Evolutionary conservation across 441 rosid species (phyloP).

Genomic region (Gossypium gossypioides): DNA sequence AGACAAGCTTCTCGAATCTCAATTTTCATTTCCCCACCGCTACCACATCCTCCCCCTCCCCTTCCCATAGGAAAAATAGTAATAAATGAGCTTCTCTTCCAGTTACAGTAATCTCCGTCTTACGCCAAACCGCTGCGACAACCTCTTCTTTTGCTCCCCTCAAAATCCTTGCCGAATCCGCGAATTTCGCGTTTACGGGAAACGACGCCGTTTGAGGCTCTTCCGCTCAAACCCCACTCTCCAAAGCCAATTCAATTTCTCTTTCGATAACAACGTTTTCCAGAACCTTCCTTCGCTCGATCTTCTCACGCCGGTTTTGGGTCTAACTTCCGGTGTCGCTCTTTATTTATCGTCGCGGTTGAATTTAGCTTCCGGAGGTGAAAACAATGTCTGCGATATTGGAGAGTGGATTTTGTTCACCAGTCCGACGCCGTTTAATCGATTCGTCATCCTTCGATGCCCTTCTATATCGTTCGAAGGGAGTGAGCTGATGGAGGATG

Average conservation of each 20-base stretch:
- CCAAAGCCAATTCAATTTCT: slow-evolving; percentile 26
- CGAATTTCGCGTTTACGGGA: slow-evolving; percentile 25
- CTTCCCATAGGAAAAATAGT: neutral
- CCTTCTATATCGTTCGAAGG: slow-evolving; percentile 54
- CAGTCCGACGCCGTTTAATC: slow-evolving; percentile 81
- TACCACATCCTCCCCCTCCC: no score
- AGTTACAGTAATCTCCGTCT: slow-evolving; percentile 10
- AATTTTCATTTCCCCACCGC: neutral
- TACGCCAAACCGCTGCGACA: neutral
- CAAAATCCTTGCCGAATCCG: slow-evolving; percentile 10
- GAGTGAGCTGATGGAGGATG: slow-evolving; percentile 40
- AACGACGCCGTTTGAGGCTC: slow-evolving; percentile 42
- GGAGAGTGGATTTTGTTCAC: slow-evolving; percentile 83
- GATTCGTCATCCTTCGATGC: slow-evolving; percentile 79
- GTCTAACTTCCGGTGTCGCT: slow-evolving; percentile 54
- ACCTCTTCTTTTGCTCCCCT: slow-evolving; percentile 9
- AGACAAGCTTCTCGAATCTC: neutral
- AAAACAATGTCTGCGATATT: slow-evolving; percentile 15
- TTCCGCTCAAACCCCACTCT: slow-evolving; percentile 22
- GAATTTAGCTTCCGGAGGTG: neutral
- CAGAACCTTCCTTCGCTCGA: slow-evolving; percentile 27
- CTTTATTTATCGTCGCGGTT: slow-evolving; percentile 27
- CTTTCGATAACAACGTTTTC: slow-evolving; percentile 36
- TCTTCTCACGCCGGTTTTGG: slow-evolving; percentile 43
- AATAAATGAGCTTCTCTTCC: slow-evolving; percentile 17